Evolutionary conservation across 345 rosid genomes (phyloP), one percentile per base, ranked within the genome.

Genomic region (Populus ilicifolia): DNA sequence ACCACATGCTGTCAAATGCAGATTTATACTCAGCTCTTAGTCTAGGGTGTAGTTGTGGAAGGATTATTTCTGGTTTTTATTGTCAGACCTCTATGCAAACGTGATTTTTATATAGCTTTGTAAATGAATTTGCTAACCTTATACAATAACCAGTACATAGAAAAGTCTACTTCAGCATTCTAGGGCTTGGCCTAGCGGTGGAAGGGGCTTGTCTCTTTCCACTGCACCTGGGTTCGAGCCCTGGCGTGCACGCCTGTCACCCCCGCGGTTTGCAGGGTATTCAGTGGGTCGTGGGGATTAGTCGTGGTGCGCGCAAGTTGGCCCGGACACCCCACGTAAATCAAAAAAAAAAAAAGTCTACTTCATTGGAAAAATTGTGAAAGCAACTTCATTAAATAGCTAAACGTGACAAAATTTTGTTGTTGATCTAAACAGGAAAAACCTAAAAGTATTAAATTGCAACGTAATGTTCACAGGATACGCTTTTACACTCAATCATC

Each of bases 401-500:
- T 36, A 67, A 67, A n/a, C 14, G 50, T 44, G 33, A 46, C 35
- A 48, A 38, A 23, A 25, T 7, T 38, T 30, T 33, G 23, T 16
- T 23, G 44, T 27, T 50, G 20, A 46, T 76, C 74, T 69, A 9
- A 8, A 43, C n/a, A 44, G 62, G 61, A 43, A 5, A 21, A 2
- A 17, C 56, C 17, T 18, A 70, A 61, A 52, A 10, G 33, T 41
- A 5, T 4, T 44, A 9, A 74, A n/a, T 29, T 63, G 52, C 9
- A 25, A 0, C 0, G 5, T 48, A 44, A 30, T 30, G 46, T n/a
- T 62, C 29, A 41, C 16, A 13, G 13, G 35, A 33, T 38, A n/a
- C 18, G 52, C 17, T 65, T 59, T 50, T 66, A 61, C 44, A 39
- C 73, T 68, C 29, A 72, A 59, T 69, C 75, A 54, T 73, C 35